Conservation (phyloP, 2,329 filamentous ascomycete genomes). For the Claviceps sp. region DNA sequence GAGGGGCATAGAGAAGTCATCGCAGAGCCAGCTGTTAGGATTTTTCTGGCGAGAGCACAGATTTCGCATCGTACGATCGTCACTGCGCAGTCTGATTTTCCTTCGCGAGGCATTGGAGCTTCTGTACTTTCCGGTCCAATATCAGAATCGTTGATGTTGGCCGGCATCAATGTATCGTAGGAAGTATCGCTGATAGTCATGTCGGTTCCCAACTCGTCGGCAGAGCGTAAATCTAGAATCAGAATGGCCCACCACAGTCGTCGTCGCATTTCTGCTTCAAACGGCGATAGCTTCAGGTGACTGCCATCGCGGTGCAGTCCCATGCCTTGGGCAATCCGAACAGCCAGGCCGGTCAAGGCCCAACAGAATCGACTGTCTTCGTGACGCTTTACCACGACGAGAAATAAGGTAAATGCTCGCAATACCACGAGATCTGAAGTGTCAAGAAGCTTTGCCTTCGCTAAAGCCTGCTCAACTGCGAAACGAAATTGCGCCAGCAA, state of each 20-base stretch:
- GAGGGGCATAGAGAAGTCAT: constrained; percentile 18
- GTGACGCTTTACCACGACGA: constrained; percentile 32
- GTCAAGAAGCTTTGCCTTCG: constrained; percentile 43
- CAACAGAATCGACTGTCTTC: constrained; percentile 42
- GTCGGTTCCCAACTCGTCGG: constrained; percentile 39
- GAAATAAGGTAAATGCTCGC: constrained; percentile 44
- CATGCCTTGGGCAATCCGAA: constrained; percentile 46
- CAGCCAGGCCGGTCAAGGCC: constrained; percentile 43
- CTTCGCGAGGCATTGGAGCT: constrained; percentile 31
- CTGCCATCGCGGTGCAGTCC: constrained; percentile 45
- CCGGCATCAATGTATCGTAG: constrained; percentile 35
- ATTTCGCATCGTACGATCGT: constrained; percentile 39
- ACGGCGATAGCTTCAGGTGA: constrained; percentile 37
- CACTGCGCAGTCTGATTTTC: constrained; percentile 38
- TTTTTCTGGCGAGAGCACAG: constrained; percentile 23
- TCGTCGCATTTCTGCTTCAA: constrained; percentile 46
- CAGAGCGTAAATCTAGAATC: constrained; percentile 39
- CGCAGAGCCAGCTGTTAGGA: constrained; percentile 21
- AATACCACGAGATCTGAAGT: constrained; percentile 42
- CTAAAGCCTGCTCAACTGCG: constrained; percentile 42
- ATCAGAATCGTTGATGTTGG: constrained; percentile 37
- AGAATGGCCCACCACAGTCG: constrained; percentile 49
- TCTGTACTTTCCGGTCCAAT: constrained; percentile 33
- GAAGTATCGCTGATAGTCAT: constrained; percentile 26
- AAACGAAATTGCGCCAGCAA: constrained; percentile 34